A percentile compares a stretch with the other conserved stretches of the same genome.
Evolutionary conservation across 139 green algal species (phyloP).

Genomic region (Chlamydomonas schloesseri): DNA sequence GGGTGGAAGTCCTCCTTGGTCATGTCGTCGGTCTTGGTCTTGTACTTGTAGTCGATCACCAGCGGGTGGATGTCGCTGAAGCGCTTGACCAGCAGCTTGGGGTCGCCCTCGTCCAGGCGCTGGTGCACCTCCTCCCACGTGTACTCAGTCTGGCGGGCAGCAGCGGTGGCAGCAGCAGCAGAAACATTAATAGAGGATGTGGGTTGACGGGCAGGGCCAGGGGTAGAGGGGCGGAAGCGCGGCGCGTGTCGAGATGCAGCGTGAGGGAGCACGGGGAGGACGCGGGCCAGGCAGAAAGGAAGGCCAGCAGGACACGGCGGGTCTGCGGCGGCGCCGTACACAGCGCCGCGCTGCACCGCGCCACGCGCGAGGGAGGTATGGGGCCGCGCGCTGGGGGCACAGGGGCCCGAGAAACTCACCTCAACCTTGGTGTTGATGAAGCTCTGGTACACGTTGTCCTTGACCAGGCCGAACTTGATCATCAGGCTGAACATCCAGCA

Average conservation of each 20-base stretch:
- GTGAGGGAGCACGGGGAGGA: no score
- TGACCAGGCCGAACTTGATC: slow-evolving; percentile 61
- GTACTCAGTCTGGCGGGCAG: slow-evolving; percentile 39
- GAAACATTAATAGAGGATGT: no score
- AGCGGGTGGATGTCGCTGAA: slow-evolving; percentile 23
- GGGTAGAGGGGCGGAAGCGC: no score
- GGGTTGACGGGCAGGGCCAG: neutral
- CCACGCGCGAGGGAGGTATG: no score
- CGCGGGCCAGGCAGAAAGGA: no score
- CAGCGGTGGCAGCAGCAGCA: neutral
- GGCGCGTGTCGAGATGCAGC: no score
- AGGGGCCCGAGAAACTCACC: no score
- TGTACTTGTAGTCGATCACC: slow-evolving; percentile 55
- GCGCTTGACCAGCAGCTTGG: neutral
- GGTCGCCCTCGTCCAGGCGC: slow-evolving; percentile 36
- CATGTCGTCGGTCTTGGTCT: slow-evolving; percentile 64
- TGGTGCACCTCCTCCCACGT: slow-evolving; percentile 52
- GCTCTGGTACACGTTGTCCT: slow-evolving; percentile 54
- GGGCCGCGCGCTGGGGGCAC: no score
- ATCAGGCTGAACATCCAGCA: slow-evolving; percentile 55
- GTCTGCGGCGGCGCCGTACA: no score
- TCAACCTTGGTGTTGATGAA: slow-evolving; percentile 61
- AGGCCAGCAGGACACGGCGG: no score
- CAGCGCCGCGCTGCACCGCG: no score
- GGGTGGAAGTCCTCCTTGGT: slow-evolving; percentile 57